A percentile compares a stretch with the other conserved stretches of the same genome.
Evolutionary conservation across 73 alveolate genomes (phyloP).

Genomic region (Uronychia binucleata): DNA sequence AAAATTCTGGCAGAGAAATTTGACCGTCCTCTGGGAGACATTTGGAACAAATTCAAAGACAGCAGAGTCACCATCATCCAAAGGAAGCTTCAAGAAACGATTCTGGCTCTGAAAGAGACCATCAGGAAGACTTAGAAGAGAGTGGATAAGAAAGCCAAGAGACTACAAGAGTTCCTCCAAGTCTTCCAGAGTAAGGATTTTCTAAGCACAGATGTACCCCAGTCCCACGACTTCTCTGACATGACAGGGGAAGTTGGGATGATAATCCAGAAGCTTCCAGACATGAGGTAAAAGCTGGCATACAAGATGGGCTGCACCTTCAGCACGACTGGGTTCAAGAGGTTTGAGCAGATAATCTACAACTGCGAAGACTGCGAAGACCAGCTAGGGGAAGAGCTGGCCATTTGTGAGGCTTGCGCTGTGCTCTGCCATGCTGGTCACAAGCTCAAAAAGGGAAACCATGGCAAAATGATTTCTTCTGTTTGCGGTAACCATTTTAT

Average conservation of each 20-base stretch:
- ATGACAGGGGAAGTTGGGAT: too few relatives aligned
- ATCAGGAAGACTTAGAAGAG: too few relatives aligned
- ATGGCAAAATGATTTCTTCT: neutral
- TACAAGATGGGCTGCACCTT: slow-evolving; percentile 22
- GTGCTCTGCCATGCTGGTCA: slow-evolving; percentile 30
- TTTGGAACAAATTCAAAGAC: neutral
- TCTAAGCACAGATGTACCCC: too few relatives aligned
- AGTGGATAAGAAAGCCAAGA: too few relatives aligned
- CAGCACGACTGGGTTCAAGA: slow-evolving; percentile 1
- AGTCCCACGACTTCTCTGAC: too few relatives aligned
- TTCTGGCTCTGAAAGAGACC: neutral
- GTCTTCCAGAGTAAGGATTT: too few relatives aligned
- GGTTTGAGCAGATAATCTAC: neutral
- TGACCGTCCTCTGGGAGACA: neutral
- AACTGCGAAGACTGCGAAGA: slow-evolving; percentile 11
- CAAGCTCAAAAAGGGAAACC: neutral
- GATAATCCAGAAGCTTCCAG: too few relatives aligned
- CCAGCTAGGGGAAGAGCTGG: neutral
- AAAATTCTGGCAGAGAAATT: neutral
- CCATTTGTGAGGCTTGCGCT: slow-evolving; percentile 13
- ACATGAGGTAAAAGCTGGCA: too few relatives aligned
- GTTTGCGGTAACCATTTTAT: slow-evolving; percentile 13
- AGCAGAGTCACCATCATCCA: neutral
- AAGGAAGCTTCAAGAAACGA: neutral
- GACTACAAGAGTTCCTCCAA: too few relatives aligned